Base-by-base conservation (phyloP, 495 filamentous ascomycete genomes). In the Terfezia claveryi region DNA sequence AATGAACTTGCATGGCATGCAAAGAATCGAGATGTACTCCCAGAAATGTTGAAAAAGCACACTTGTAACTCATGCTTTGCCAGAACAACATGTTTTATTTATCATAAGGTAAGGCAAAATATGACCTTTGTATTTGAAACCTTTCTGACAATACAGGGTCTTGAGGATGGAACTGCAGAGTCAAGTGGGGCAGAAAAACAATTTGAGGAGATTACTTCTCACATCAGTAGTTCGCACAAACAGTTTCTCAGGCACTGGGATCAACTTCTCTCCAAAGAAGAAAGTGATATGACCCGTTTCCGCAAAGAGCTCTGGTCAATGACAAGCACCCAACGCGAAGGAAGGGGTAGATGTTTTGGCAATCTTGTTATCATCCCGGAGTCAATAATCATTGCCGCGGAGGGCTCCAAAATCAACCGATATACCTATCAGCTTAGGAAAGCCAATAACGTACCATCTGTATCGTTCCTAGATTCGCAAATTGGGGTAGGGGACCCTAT, bases 191-290 rank as follows among this genome's bases (percentile, higher is more conserved):
- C 87, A 50, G 77, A 78, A 56, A 74, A 81, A 1, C 79, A 82
- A 57, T 93, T 93, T 57, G 79, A 82, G 16, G 78, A 83, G 36
- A 70, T 81, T 4, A 83, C 88, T 44, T 68, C 74, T 53, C 81
- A 91, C 62, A 71, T 96, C 32, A 84, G 74, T 32, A 74, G 81
- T 1, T 64, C 68, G 3, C 85, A 94, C 65, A 74, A 75, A 55
- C 76, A 79, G 10, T 98, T 96, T 62, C 94, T 98, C 64, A 72
- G 80, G 44, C 94, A 89, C 64, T 98, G 91, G 91, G 89, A 98
- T 66, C 73, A 79, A 49, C 75, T 98, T 7, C 71, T 98, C 12
- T 94, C 88, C 1, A 93, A 91, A 64, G 91, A 98, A 67, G 91
- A 98, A 65, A 83, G 78, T 57, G 85, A 88, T 62, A 75, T 81